Percentiles rank a stretch among this genome's conserved stretches.
Conservation (phyloP, 805 yeast species). For the Myxozyma udenii region DNA sequence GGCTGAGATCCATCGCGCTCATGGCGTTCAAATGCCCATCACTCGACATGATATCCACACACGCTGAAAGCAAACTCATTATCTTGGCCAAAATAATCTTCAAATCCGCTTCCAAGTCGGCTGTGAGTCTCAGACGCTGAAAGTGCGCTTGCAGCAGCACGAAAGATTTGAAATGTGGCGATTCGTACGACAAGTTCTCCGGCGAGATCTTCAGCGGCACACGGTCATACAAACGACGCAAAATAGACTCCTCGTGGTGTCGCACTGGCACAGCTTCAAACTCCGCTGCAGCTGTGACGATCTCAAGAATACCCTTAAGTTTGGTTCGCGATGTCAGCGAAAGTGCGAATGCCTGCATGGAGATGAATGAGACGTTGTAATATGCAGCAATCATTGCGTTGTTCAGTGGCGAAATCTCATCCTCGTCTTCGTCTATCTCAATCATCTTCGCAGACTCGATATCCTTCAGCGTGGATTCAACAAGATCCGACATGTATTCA, state of each 20-base stretch:
- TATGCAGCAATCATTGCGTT: constrained; percentile 75
- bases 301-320: constrained; percentile 60
- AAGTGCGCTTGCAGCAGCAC: constrained; percentile 78
- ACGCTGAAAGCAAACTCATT: constrained; percentile 56
- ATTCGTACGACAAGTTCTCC: constrained; percentile 39
- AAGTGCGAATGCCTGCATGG: constrained; percentile 59
- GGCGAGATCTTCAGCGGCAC: constrained; percentile 58
- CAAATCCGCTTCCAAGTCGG: constrained; percentile 61
- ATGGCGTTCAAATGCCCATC: constrained; percentile 78
- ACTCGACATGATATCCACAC: constrained; percentile 72
- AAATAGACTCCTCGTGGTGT: constrained; percentile 51
- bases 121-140: constrained; percentile 59
- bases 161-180: constrained; percentile 68
- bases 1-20: constrained; percentile 80
- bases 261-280: constrained; percentile 65
- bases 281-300: constrained; percentile 65
- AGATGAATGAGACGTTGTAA: constrained; percentile 59
- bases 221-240: constrained; percentile 53
- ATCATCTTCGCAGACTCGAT: constrained; percentile 59
- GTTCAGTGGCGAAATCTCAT: constrained; percentile 55
- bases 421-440: constrained; percentile 45
- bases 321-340: constrained; percentile 56
- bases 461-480: constrained; percentile 67
- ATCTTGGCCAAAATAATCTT: constrained; percentile 49
- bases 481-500: constrained; percentile 76